These are phyloP conservation scores for Talaromyces pinophilus DNA, from an alignment of 2,329 filamentous ascomycete genomes.

Conservation along the genomic window DNA sequence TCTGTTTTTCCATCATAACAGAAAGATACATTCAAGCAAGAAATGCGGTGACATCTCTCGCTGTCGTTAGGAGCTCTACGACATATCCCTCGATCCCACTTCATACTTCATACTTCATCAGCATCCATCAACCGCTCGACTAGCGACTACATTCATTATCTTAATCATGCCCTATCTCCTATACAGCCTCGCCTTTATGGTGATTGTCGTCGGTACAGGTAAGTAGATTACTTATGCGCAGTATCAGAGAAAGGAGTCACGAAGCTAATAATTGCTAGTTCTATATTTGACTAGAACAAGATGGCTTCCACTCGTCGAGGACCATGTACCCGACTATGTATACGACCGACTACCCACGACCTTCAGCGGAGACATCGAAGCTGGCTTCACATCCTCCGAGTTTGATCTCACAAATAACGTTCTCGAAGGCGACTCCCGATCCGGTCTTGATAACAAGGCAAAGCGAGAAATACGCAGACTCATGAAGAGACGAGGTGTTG, in stretches of 20 bases:
- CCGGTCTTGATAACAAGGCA: conserved; percentile 75
- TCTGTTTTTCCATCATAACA: neutral
- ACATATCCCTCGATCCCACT: neutral
- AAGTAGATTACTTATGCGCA: conserved; percentile 31
- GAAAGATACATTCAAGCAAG: neutral
- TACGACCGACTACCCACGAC: conserved; percentile 76
- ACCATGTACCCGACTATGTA: conserved; percentile 67
- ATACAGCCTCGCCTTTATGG: conserved; percentile 72
- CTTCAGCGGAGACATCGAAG: conserved; percentile 84
- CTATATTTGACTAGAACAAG: conserved; percentile 77
- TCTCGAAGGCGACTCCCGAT: conserved; percentile 72
- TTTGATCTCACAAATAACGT: conserved; percentile 85
- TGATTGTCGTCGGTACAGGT: conserved; percentile 72
- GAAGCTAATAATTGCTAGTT: conserved; percentile 42
- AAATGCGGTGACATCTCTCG: conserved; percentile 12
- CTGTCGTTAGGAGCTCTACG: conserved; percentile 13
- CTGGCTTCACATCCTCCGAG: conserved; percentile 76
- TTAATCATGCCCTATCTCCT: conserved; percentile 73
- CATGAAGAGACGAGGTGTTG: conserved; percentile 81
- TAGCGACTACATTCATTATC: conserved; percentile 7
- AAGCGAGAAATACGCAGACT: conserved; percentile 84
- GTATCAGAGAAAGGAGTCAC: conserved; percentile 24
- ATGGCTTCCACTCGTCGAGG: conserved; percentile 72
- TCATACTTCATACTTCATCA: neutral
- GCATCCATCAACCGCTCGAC: neutral